phyloP scores from a whole-genome alignment of 1,139 yeast species.

The Candida freyschussii region DNA sequence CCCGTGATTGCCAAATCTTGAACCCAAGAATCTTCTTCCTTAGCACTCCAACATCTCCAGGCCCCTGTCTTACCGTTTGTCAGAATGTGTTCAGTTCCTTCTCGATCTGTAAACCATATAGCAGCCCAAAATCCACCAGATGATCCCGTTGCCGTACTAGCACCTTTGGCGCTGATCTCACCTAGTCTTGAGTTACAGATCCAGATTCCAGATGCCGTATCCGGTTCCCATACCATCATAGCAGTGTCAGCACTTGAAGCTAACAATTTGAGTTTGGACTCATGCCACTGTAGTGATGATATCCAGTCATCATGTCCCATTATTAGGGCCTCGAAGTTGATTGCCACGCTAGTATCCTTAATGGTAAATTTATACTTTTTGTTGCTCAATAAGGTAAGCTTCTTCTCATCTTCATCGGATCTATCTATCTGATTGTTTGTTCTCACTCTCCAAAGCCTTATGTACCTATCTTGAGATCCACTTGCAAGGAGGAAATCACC shows the following conservation, averaged over 20 bases:
- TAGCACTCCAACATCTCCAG: constrained; percentile 69
- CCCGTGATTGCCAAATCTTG: constrained; percentile 71
- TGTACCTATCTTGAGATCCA: constrained; percentile 87
- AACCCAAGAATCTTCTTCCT: constrained; percentile 41
- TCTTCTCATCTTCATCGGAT: constrained; percentile 50
- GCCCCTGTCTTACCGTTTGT: constrained; percentile 93
- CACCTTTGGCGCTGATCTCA: constrained; percentile 91
- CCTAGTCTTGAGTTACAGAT: constrained; percentile 77
- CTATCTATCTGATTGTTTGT: constrained; percentile 53
- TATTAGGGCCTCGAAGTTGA: constrained; percentile 85
- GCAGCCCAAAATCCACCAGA: constrained; percentile 97
- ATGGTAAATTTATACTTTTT: constrained; percentile 58
- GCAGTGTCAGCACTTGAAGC: constrained; percentile 95
- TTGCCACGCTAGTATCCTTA: constrained; percentile 38
- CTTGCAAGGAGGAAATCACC: constrained; percentile 65
- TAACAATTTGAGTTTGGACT: constrained; percentile 52
- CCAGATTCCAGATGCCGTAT: constrained; percentile 86
- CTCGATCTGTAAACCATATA: constrained; percentile 58
- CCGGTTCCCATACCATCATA: constrained; percentile 95
- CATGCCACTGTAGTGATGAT: constrained; percentile 79
- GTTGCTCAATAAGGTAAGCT: constrained; percentile 52
- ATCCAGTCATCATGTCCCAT: constrained; percentile 99
- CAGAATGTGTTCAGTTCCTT: constrained; percentile 46
- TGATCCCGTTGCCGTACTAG: constrained; percentile 97
- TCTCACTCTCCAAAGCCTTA: constrained; percentile 76